Conservation (phyloP, 768 basidiomycete genomes). For the Leccinum arenicola region DNA sequence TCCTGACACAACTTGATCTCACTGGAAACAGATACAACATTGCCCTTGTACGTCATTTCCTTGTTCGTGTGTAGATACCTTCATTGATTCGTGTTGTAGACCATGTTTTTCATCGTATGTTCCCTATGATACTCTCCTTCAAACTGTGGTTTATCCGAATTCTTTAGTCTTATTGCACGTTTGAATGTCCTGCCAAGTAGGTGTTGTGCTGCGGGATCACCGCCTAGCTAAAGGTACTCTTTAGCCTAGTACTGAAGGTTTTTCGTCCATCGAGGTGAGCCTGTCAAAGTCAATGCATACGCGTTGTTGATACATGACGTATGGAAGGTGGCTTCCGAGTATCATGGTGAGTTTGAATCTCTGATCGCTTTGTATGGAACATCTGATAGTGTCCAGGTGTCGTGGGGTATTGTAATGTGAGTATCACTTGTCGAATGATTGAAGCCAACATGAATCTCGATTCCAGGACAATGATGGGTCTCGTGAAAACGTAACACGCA, state of each 20-base stretch:
- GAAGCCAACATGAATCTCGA: background rate
- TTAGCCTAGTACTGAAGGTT: slow-evolving; percentile 48
- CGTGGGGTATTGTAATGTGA: slow-evolving; percentile 66
- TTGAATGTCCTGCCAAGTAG: slow-evolving; percentile 72
- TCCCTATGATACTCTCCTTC: background rate
- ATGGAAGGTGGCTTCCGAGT: slow-evolving; percentile 56
- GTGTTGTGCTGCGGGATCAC: background rate
- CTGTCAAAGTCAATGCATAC: background rate
- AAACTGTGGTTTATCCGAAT: background rate
- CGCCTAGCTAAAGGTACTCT: background rate
- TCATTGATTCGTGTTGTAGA: slow-evolving; percentile 35
- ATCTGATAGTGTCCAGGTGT: slow-evolving; percentile 36
- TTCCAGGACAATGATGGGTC: slow-evolving; percentile 58
- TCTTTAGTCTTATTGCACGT: slow-evolving; percentile 32
- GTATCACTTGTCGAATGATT: slow-evolving; percentile 3
- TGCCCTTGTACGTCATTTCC: slow-evolving; percentile 47
- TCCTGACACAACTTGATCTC: slow-evolving; percentile 53
- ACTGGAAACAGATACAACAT: slow-evolving; percentile 63
- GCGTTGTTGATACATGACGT: background rate
- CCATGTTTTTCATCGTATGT: slow-evolving; percentile 68
- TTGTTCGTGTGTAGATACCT: background rate
- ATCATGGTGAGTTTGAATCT: slow-evolving; percentile 46
- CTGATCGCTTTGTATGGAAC: background rate
- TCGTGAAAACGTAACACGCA: slow-evolving; percentile 55
- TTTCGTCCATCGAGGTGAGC: slow-evolving; percentile 60